Evolutionary conservation across 1,284 basidiomycete species (phyloP).

Genomic region (Earliella scabrosa): DNA sequence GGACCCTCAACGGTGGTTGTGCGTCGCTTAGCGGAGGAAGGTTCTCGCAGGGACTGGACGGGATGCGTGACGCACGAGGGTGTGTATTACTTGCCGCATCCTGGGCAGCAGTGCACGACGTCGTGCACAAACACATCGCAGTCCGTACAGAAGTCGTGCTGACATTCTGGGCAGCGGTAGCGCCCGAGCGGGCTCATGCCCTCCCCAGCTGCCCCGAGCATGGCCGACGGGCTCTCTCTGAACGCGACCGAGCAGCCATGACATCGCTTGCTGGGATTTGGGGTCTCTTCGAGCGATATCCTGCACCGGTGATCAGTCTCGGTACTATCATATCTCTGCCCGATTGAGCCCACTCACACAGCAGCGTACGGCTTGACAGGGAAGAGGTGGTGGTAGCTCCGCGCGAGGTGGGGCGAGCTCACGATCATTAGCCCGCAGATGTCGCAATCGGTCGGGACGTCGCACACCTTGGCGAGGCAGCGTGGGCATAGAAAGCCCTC

Average conservation of each 20-base stretch:
- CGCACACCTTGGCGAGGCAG: slow-evolving; percentile 92
- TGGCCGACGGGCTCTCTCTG: slow-evolving; percentile 35
- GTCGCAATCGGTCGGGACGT: slow-evolving; percentile 98
- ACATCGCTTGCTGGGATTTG: slow-evolving; percentile 49
- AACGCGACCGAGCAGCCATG: slow-evolving; percentile 78
- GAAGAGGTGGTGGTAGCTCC: slow-evolving; percentile 95
- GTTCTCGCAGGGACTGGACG: neutral
- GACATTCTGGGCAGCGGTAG: slow-evolving; percentile 69
- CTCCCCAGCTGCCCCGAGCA: slow-evolving; percentile 46
- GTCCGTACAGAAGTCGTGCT: slow-evolving; percentile 61
- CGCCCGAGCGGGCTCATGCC: slow-evolving; percentile 80
- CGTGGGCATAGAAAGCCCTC: slow-evolving; percentile 96
- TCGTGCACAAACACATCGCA: slow-evolving; percentile 71
- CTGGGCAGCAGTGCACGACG: slow-evolving; percentile 63
- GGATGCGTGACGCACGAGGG: neutral
- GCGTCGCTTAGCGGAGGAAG: neutral
- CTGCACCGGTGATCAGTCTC: slow-evolving; percentile 37
- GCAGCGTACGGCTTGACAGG: slow-evolving; percentile 83
- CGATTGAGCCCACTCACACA: slow-evolving; percentile 60
- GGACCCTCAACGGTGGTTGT: neutral
- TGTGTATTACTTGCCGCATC: slow-evolving; percentile 44
- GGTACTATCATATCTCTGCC: no score
- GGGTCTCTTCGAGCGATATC: slow-evolving; percentile 41
- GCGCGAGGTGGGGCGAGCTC: slow-evolving; percentile 93
- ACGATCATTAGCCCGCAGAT: slow-evolving; percentile 98